phyloP scores from a whole-genome alignment of 1,284 basidiomycete genomes.

The Coniferiporia weirii region DNA sequence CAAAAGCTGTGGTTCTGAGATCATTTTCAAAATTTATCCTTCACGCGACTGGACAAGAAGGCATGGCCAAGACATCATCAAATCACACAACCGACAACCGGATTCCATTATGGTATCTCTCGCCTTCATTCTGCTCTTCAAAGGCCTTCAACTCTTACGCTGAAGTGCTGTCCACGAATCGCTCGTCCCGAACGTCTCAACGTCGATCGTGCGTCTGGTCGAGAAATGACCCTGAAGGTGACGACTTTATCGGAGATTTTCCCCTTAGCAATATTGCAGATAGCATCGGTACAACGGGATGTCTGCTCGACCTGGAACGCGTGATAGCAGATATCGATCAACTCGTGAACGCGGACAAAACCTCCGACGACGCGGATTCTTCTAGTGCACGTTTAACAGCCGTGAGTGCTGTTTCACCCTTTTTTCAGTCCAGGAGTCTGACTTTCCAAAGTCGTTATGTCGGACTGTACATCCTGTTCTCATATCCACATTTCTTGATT shows the following conservation, averaged over 20 bases:
- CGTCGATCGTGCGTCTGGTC: neutral
- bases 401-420: conserved; percentile 11
- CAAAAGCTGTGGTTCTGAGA: conserved; percentile 53
- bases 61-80: neutral
- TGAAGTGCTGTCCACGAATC: conserved; percentile 28
- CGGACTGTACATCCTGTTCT: conserved; percentile 69
- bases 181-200: neutral
- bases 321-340: conserved; percentile 6
- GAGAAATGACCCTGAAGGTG: conserved; percentile 16
- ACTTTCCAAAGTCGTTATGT: conserved; percentile 35
- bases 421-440: conserved; percentile 1
- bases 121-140: conserved; percentile 42
- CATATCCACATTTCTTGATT: conserved; percentile 79
- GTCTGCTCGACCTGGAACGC: conserved; percentile 4
- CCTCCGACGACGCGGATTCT: neutral
- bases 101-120: conserved; percentile 44
- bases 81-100: conserved; percentile 4
- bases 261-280: neutral
- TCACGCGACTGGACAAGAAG: conserved; percentile 25
- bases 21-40: conserved; percentile 59
- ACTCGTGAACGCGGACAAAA: neutral
- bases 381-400: neutral
- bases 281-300: neutral
- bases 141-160: conserved; percentile 48
- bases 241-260: conserved; percentile 22